Percentiles rank a stretch among this genome's conserved stretches.
These are phyloP conservation scores for Auriscalpium vulgare DNA, from an alignment of 768 basidiomycete genomes.

Conservation along the genomic window DNA sequence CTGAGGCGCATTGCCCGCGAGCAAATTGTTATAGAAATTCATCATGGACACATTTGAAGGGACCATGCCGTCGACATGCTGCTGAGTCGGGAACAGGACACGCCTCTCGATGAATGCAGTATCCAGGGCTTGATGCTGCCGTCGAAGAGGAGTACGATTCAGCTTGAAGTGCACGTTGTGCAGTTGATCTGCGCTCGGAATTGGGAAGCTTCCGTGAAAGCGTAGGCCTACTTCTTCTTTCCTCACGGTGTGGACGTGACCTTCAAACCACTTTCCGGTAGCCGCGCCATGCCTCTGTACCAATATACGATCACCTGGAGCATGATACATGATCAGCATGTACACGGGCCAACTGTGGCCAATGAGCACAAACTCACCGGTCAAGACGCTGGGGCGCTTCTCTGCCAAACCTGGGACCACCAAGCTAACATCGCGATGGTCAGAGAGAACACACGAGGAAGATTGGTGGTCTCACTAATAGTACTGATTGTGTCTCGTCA, in stretches of 20 bases:
- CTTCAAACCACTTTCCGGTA: slow-evolving; percentile 25
- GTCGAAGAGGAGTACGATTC: slow-evolving; percentile 43
- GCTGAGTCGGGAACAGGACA: slow-evolving; percentile 37
- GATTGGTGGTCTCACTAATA: slow-evolving; percentile 32
- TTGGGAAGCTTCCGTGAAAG: slow-evolving; percentile 36
- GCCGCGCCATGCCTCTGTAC: slow-evolving; percentile 15
- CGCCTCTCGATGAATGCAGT: slow-evolving; percentile 31
- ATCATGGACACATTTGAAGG: slow-evolving; percentile 19
- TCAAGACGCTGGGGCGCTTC: slow-evolving; percentile 49
- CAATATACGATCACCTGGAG: slow-evolving; percentile 24
- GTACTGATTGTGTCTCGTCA: slow-evolving; percentile 25
- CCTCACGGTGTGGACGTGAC: slow-evolving; percentile 41
- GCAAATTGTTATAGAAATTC: slow-evolving; percentile 17
- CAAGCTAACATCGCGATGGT: slow-evolving; percentile 26
- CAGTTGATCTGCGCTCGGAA: slow-evolving; percentile 26
- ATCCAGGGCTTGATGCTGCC: slow-evolving; percentile 47
- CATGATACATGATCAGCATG: slow-evolving; percentile 18
- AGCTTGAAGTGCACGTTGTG: slow-evolving; percentile 51
- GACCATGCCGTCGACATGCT: slow-evolving; percentile 1
- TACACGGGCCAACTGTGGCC: slow-evolving; percentile 20
- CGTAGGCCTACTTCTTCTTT: slow-evolving; percentile 35
- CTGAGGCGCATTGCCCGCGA: slow-evolving; percentile 40
- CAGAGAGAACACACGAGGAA: neutral
- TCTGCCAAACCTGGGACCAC: slow-evolving; percentile 49
- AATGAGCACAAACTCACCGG: slow-evolving; percentile 32